phyloP scores from a whole-genome alignment of 2,329 filamentous ascomycete species.

The Drechslerella stenobrocha region DNA sequence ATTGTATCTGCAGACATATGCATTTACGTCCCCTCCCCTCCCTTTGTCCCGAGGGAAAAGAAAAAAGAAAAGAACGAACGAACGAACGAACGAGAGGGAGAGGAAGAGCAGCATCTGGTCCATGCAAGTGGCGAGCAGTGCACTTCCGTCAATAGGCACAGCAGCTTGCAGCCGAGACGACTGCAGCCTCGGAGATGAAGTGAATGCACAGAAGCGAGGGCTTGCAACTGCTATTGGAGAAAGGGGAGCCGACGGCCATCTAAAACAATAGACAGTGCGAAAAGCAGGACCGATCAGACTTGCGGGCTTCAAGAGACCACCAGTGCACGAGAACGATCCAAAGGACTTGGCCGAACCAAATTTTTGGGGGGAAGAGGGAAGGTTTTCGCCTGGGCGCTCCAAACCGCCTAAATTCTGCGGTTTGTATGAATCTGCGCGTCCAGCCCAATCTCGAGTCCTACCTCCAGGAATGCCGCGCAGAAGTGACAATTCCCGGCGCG shows the following conservation, averaged over 20 bases:
- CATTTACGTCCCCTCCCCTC: constrained; percentile 24
- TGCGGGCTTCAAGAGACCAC: constrained; percentile 15
- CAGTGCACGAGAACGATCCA: too few relatives aligned
- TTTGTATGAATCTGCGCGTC: too few relatives aligned
- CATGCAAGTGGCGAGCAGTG: constrained; percentile 24
- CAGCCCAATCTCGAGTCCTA: too few relatives aligned
- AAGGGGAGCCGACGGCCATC: constrained; percentile 8
- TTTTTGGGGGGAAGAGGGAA: too few relatives aligned
- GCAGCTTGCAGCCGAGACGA: not conserved
- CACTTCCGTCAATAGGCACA: constrained; percentile 37
- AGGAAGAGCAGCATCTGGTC: constrained; percentile 8
- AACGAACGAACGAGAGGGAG: constrained; percentile 13
- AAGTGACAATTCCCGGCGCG: not conserved
- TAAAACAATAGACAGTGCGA: constrained; percentile 1
- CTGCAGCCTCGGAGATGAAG: constrained; percentile 4
- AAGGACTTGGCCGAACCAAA: too few relatives aligned
- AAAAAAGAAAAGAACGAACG: constrained; percentile 10
- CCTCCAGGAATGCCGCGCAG: not conserved
- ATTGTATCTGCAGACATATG: constrained; percentile 27
- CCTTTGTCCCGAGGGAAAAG: constrained; percentile 6
- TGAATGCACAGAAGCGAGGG: constrained; percentile 16
- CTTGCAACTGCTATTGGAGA: constrained; percentile 6
- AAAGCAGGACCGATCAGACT: not conserved
- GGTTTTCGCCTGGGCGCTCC: too few relatives aligned
- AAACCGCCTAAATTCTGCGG: constrained; percentile 1